These are phyloP conservation scores for Ogataea allantospora DNA, from an alignment of 805 yeast species.

Conservation along the genomic window DNA sequence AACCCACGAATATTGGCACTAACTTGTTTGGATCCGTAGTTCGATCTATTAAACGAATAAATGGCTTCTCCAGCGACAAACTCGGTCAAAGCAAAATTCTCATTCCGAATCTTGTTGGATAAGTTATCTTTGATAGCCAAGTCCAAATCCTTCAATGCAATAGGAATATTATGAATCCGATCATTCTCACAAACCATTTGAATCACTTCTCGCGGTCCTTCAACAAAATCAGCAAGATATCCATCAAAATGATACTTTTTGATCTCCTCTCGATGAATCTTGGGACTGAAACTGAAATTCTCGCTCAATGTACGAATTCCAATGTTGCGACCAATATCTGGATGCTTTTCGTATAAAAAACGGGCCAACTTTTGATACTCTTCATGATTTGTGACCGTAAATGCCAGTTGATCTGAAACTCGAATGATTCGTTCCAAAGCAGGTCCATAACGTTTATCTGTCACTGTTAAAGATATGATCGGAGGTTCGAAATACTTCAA, in stretches of 20 bases:
- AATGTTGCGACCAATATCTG: slow-evolving; percentile 38
- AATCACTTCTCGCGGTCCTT: slow-evolving; percentile 71
- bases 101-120: slow-evolving; percentile 36
- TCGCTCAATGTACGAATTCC: slow-evolving; percentile 51
- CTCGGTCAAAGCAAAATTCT: slow-evolving; percentile 48
- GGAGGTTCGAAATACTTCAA: slow-evolving; percentile 72
- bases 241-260: slow-evolving; percentile 72
- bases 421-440: slow-evolving; percentile 59
- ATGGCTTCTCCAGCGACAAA: slow-evolving; percentile 59
- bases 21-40: slow-evolving; percentile 60
- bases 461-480: slow-evolving; percentile 56
- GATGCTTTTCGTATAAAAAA: slow-evolving; percentile 38
- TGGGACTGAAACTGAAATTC: slow-evolving; percentile 12
- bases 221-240: slow-evolving; percentile 63
- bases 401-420: slow-evolving; percentile 51
- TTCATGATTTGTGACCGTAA: slow-evolving; percentile 55
- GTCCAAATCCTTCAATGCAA: slow-evolving; percentile 46
- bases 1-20: slow-evolving; percentile 41
- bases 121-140: slow-evolving; percentile 37
- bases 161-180: slow-evolving; percentile 58
- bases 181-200: slow-evolving; percentile 64
- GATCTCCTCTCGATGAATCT: slow-evolving; percentile 28
- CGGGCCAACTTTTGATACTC: slow-evolving; percentile 49
- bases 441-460: slow-evolving; percentile 47
- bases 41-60: slow-evolving; percentile 53